phyloP scores from a whole-genome alignment of 495 filamentous ascomycete species.

The Penicillium paxilli region DNA sequence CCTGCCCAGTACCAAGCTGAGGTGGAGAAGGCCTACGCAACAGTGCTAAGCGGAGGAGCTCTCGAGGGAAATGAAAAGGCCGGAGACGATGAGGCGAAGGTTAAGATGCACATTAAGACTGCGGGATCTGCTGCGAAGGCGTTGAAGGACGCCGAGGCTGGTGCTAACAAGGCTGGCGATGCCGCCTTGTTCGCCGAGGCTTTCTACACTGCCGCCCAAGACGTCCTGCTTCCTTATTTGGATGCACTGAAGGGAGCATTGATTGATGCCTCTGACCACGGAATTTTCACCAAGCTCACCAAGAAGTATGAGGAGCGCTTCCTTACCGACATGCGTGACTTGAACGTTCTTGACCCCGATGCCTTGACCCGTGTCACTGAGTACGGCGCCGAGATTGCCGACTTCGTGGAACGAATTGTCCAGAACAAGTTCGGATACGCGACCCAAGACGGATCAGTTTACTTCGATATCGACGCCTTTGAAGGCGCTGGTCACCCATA shows the following conservation, averaged over 20 bases:
- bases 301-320: slow-evolving; percentile 81
- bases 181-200: slow-evolving; percentile 47
- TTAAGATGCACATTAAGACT: slow-evolving; percentile 91
- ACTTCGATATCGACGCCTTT: slow-evolving; percentile 89
- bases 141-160: slow-evolving; percentile 44
- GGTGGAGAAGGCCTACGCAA: slow-evolving; percentile 61
- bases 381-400: slow-evolving; percentile 80
- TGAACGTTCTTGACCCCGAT: slow-evolving; percentile 85
- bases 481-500: slow-evolving; percentile 82
- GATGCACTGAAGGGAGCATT: slow-evolving; percentile 73
- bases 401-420: slow-evolving; percentile 75
- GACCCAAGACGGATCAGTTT: slow-evolving; percentile 82
- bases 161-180: slow-evolving; percentile 26
- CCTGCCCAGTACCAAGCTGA: slow-evolving; percentile 51
- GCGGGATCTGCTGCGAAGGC: slow-evolving; percentile 60
- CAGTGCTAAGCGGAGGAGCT: slow-evolving; percentile 50
- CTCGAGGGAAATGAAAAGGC: slow-evolving; percentile 62
- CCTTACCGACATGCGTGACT: slow-evolving; percentile 75
- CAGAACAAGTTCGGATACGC: slow-evolving; percentile 83
- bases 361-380: slow-evolving; percentile 85
- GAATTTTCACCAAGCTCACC: slow-evolving; percentile 78
- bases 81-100: slow-evolving; percentile 78
- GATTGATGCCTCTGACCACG: slow-evolving; percentile 73
- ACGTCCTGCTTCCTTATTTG: slow-evolving; percentile 82
- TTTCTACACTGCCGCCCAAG: slow-evolving; percentile 55